Evolutionary conservation across 768 basidiomycete species (phyloP), one percentile per base, ranked within the genome.

Genomic region (Lentinula aciculospora): DNA sequence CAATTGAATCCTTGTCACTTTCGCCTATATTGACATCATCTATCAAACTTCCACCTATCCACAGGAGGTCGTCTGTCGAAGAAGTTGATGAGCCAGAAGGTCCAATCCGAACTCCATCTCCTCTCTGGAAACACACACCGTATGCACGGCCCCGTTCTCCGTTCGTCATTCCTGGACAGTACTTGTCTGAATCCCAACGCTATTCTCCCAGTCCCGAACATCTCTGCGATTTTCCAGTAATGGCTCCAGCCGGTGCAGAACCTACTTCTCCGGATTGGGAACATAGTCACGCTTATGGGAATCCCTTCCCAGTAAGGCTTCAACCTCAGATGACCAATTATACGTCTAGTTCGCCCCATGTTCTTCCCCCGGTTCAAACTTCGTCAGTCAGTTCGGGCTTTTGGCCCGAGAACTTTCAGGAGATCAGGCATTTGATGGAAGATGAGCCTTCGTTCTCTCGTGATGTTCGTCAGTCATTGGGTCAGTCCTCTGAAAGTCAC

Each of bases 321-420:
- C 40, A 21, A 8, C 34, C 42, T 17, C 34, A 54, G 3, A 28
- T 31, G 12, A 3, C 51, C 2, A 53, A 34, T 10, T 2, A n/a
- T 9, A 17, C 10, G 8, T 29, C 47, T 9, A 21, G 42, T 39
- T 13, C 36, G 2, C 6, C 42, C 15, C 54, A 34, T 45, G 54
- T 45, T 31, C 54, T 45, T 8, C 42, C 54, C 27, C 27, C 54
- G 40, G 54, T 56, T 19, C 27, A 44, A 13, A n/a, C 51, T 21
- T 19, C 39, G 27, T 45, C 54, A 21, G 36, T 15, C 55, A 66
- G 53, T 53, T 62, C 58, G 61, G 69, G 50, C 50, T 58, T 69
- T 54, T 74, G 73, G 73, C 72, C 71, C 6, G 71, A 64, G 57
- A 68, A 70, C 21, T 68, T 68, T 27, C 71, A 73, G 57, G 74